Evolutionary conservation across 441 rosid genomes (phyloP), one percentile per base, ranked within the genome.

Genomic region (Adansonia gregorii): DNA sequence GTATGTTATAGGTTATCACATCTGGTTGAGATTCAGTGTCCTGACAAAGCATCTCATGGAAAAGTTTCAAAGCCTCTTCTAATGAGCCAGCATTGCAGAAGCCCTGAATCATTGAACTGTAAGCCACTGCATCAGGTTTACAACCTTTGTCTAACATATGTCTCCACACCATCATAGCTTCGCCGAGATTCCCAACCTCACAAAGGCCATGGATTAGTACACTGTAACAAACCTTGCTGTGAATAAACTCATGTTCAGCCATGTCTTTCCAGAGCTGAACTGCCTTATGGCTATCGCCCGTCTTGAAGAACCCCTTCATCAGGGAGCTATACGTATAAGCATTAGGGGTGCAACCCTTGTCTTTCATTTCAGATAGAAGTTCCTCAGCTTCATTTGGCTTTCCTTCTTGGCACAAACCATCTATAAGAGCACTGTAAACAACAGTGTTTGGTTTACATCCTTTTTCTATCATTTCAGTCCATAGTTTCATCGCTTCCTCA

Each of bases 251-350:
- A 51, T 67, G 77, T 59, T 83, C 72, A 48, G 64, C 87, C 90
- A 92, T 91, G 81, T 85, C 94, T 81, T 82, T 84, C 98, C 98
- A 96, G 48, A 96, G 81, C 83, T 85, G 86, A 76, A 91, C 31
- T 24, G 99, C 99, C 82, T 88, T 89, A 76, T 84, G 85, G 71
- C 89, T 74, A 46, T 85, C 85, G 77, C 94, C 92, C 0, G 68
- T 68, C 84, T 80, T 86, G 72, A 94, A 93, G 78, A 86, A 94
- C 69, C 98, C 98, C 85, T 82, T 93, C 90, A 96, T 89, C 82
- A 96, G 76, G 58, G 98, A 94, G 88, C 99, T 96, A 76, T 88
- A 94, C 51, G 97, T 88, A 81, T 88, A 90, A 35, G 84, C 97
- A 88, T 94, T 94, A 0, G 98, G 97, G 31, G 76, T 76, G 80